Base-by-base conservation (phyloP, 2,329 filamentous ascomycete genomes). In the Diaporthe sp. region DNA sequence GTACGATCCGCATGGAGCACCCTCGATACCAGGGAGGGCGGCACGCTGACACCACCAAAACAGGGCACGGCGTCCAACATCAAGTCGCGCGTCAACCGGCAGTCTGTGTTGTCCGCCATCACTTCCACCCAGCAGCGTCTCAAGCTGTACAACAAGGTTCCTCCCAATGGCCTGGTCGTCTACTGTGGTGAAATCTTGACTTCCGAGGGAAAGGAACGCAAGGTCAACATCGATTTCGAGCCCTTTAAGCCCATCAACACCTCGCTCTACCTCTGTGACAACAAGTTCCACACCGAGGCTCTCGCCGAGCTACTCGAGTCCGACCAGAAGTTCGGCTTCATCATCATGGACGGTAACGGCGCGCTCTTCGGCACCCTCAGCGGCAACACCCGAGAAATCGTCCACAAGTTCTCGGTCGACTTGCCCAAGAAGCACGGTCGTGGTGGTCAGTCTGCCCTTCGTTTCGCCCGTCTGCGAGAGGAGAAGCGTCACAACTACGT, bases 101-200 rank as follows among this genome's bases (percentile, higher is more conserved):
- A 98, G 84, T 99, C 97, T 71, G 97, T 99, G 80, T 89, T 99
- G 80, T 98, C 96, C 51, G 97, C 97, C 85, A 99, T 99, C 82
- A 99, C 97, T 72, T 99, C 97, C 77, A 99, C 97, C 81, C 97
- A 99, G 88, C 97, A 99, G 89, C 94, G 97, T 85, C 92, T 99
- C 79, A 99, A 99, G 91, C 91, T 99, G 67, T 99, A 99, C 89
- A 98, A 96, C 88, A 98, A 98, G 87, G 97, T 99, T 74, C 97
- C 97, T 44, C 95, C 97, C 68, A 99, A 99, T 87, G 97, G 97
- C 76, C 89, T 99, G 79, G 97, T 99, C 79, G 94, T 99, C 80
- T 99, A 99, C 91, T 99, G 97, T 86, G 97, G 97, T 93, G 97
- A 99, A 98, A 98, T 99, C 85, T 93, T 99, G 89, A 99, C 97